These are phyloP conservation scores for Hypoxylon subgilvum DNA, from an alignment of 495 filamentous ascomycete genomes.

Conservation along the genomic window DNA sequence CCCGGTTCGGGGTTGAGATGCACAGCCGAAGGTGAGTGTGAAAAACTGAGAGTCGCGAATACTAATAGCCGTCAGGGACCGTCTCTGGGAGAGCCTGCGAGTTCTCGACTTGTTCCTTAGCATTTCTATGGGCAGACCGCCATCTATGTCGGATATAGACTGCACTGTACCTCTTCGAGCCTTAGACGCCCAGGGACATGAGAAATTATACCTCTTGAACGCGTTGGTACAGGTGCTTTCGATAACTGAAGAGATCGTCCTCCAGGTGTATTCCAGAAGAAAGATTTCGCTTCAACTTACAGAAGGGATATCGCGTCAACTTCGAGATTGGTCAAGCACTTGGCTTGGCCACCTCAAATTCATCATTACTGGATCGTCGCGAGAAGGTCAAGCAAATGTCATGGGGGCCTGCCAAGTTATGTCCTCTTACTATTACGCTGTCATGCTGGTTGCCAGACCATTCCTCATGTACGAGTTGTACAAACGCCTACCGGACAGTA, in stretches of 20 bases:
- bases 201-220: conserved; percentile 51
- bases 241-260: conserved; percentile 49
- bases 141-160: conserved; percentile 64
- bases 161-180: conserved; percentile 54
- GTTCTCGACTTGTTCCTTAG: conserved; percentile 67
- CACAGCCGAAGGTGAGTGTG: conserved; percentile 43
- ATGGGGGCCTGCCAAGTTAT: conserved; percentile 53
- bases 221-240: conserved; percentile 52
- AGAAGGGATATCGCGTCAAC: conserved; percentile 52
- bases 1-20: conserved; percentile 58
- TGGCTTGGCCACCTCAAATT: conserved; percentile 49
- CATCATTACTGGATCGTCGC: conserved; percentile 23
- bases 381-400: conserved; percentile 21
- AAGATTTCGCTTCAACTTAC: conserved; percentile 55
- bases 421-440: conserved; percentile 54
- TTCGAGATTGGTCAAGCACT: conserved; percentile 51
- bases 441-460: conserved; percentile 53
- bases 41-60: not conserved
- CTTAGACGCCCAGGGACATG: conserved; percentile 37
- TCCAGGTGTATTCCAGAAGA: conserved; percentile 52
- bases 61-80: conserved; percentile 52
- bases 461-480: conserved; percentile 57
- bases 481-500: conserved; percentile 44
- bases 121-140: conserved; percentile 65
- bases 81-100: conserved; percentile 66